Percentiles rank a stretch among this genome's conserved stretches.
These are phyloP conservation scores for baker's yeast (Saccharomyces cerevisiae) DNA, from an alignment of 805 yeast genomes.

Conservation along the genomic window DNA sequence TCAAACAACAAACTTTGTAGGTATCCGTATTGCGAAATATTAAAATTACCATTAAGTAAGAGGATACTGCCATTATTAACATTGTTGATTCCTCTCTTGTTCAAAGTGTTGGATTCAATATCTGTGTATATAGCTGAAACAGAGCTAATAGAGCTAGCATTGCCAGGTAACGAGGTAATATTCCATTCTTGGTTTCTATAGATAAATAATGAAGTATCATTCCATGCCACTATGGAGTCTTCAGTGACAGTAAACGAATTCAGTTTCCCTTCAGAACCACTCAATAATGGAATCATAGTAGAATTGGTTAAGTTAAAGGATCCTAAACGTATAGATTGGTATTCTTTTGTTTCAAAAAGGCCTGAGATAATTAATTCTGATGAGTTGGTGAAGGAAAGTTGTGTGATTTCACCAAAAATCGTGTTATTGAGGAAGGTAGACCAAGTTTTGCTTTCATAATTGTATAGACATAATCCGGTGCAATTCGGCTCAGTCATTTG, in stretches of 20 bases:
- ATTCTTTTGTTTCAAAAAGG: constrained; percentile 37
- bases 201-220: constrained; percentile 10
- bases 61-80: background rate
- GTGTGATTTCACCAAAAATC: constrained; percentile 46
- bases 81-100: background rate
- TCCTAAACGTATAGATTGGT: constrained; percentile 39
- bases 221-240: constrained; percentile 16
- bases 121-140: background rate
- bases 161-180: constrained; percentile 1
- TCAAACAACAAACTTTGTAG: constrained; percentile 19
- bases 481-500: constrained; percentile 52
- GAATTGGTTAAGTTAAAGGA: constrained; percentile 12
- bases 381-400: constrained; percentile 41
- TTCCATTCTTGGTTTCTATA: constrained; percentile 8
- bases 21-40: constrained; percentile 29
- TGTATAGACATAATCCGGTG: constrained; percentile 57
- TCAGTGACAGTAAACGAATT: constrained; percentile 13
- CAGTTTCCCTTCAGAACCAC: constrained; percentile 2
- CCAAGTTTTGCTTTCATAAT: constrained; percentile 49
- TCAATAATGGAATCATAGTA: constrained; percentile 8
- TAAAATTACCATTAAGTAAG: constrained; percentile 35
- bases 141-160: constrained; percentile 3
- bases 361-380: constrained; percentile 44
- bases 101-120: background rate
- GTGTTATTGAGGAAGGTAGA: constrained; percentile 27